Evolutionary conservation across 1,284 basidiomycete species (phyloP), one percentile per base, ranked within the genome.

Genomic region (Cryptococcus sp.): DNA sequence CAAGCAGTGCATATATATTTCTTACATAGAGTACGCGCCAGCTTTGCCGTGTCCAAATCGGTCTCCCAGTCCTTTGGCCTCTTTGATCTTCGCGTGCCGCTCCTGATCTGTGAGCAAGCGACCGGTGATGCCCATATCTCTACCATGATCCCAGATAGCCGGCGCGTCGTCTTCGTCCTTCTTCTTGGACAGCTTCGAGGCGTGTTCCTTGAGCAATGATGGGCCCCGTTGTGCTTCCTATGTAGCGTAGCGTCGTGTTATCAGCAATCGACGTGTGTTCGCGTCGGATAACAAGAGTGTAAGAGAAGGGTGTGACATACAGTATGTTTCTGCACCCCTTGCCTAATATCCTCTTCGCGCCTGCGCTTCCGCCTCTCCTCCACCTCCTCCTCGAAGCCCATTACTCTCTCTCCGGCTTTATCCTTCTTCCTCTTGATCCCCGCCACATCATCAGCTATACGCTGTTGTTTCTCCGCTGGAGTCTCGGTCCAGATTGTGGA

Each of bases 401-500:
- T 46, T 20, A 60, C 54, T 46, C 59, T 59, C 31, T 64, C 62
- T 17, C 52, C 56, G 1, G 52, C 60, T 38, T 56, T 85, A 54
- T 80, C 85, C 0, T 85, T 86, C 27, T 87, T 84, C 53, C 89
- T 83, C 73, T 89, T 90, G 74, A 88, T 88, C 10, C 93, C 92
- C 16, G 87, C 84, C 1, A 92, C 86, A 73, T 95, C 93, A 71
- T 95, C 93, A 2, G 86, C 86, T 16, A 94, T 78, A 2, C 93
- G 84, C 70, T 92, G 86, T 68, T 90, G 89, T 15, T 88, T 84
- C 69, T 96, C 90, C 0, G 86, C 87, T 0, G 93, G 93, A 0
- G 93, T 95, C 81, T 96, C 93, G 0, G 93, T 96, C 93, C 93
- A 96, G 2, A 93, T 81, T 1, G 86, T 87, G 57, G 87, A 61